phyloP scores from a whole-genome alignment of 345 rosid genomes.

The Arabidopsis thaliana region DNA sequence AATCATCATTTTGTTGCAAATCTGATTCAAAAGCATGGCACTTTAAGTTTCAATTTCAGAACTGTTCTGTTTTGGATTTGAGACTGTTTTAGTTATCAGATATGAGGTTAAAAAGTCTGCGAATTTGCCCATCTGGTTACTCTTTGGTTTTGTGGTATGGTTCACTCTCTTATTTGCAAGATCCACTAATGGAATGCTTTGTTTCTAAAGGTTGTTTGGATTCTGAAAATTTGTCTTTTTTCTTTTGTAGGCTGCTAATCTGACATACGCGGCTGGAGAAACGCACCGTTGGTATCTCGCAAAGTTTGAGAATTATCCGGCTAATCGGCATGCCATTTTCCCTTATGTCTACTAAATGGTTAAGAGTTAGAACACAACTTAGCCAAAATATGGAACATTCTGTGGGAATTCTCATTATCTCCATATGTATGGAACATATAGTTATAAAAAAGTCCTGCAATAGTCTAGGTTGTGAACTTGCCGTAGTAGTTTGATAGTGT shows the following conservation, averaged over 20 bases:
- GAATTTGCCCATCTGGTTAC: conserved; percentile 55
- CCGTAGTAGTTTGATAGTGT: too few species aligned
- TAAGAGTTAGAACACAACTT: neutral
- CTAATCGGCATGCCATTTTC: conserved; percentile 54
- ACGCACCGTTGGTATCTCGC: conserved; percentile 72
- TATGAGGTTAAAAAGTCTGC: too few species aligned
- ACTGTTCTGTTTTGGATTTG: too few species aligned
- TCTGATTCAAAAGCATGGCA: too few species aligned
- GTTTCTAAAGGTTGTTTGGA: conserved; percentile 23
- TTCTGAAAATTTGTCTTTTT: neutral
- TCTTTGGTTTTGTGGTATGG: conserved; percentile 65
- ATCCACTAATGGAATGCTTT: neutral
- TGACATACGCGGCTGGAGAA: conserved; percentile 66
- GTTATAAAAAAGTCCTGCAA: too few species aligned
- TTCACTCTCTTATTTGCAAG: neutral
- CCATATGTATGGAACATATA: too few species aligned
- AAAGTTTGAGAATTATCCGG: conserved; percentile 72
- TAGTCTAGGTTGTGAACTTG: too few species aligned
- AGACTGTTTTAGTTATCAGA: too few species aligned
- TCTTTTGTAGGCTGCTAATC: conserved; percentile 65
- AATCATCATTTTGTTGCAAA: too few species aligned
- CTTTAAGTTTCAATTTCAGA: too few species aligned
- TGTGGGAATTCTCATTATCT: too few species aligned
- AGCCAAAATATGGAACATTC: too few species aligned
- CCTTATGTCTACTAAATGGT: conserved; percentile 54